phyloP scores from a whole-genome alignment of 2,329 filamentous ascomycete genomes.

The Cordyceps fumosorosea region DNA sequence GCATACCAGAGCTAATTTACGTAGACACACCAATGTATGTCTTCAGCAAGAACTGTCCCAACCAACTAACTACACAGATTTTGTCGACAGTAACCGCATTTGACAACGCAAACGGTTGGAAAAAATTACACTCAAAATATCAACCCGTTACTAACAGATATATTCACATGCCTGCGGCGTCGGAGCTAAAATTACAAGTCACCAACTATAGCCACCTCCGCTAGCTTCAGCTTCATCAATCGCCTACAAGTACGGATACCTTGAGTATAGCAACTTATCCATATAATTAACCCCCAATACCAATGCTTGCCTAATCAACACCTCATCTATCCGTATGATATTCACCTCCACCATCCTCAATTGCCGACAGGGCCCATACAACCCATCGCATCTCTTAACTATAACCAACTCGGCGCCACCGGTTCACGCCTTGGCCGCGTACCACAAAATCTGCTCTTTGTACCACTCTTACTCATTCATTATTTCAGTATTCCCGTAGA shows the following conservation, averaged over 20 bases:
- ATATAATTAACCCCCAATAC: too few species aligned
- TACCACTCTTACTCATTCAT: not conserved
- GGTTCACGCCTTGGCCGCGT: not conserved
- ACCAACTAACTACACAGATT: too few species aligned
- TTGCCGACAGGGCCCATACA: not conserved
- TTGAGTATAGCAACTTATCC: too few species aligned
- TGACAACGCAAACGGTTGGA: too few species aligned
- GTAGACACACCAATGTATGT: too few species aligned
- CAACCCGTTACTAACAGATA: not conserved
- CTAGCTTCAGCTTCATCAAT: not conserved
- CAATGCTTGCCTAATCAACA: too few species aligned
- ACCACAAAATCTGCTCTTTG: not conserved
- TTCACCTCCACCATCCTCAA: not conserved
- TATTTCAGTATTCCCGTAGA: not conserved
- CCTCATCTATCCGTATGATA: too few species aligned
- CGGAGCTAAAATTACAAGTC: not conserved
- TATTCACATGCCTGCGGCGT: constrained; percentile 3
- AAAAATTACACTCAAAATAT: too few species aligned
- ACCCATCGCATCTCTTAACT: not conserved
- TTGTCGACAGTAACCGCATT: too few species aligned
- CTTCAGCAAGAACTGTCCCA: too few species aligned
- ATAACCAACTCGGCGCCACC: not conserved
- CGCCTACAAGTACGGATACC: not conserved
- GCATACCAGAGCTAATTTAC: too few species aligned
- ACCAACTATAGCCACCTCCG: not conserved